Evolutionary conservation across 2,329 filamentous ascomycete genomes (phyloP).

Genomic region (Aspergillus sp.): DNA sequence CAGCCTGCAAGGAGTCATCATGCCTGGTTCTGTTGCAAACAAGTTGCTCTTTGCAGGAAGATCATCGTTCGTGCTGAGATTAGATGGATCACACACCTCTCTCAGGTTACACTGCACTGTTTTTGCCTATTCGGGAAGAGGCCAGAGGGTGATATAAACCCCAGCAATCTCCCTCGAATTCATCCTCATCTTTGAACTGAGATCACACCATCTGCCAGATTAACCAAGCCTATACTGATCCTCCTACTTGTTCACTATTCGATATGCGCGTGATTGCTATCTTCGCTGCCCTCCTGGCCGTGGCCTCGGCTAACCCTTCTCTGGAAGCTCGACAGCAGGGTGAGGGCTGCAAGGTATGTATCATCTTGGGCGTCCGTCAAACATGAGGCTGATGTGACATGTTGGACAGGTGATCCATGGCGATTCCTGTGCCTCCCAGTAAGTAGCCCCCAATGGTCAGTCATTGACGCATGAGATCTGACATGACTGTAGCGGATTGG

Average conservation of each 20-base stretch:
- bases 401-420: slow-evolving; percentile 3
- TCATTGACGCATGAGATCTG: not conserved
- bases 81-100: not conserved
- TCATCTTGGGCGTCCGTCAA: not conserved
- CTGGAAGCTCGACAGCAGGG: slow-evolving; percentile 13
- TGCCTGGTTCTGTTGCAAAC: too few species aligned
- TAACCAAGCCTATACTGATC: not conserved
- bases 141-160: not conserved
- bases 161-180: not conserved
- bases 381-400: not conserved
- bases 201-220: not conserved
- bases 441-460: not conserved
- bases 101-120: not conserved
- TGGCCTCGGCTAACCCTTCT: slow-evolving; percentile 10
- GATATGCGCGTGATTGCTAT: slow-evolving; percentile 10
- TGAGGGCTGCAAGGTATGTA: slow-evolving; percentile 7
- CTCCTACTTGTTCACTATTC: not conserved
- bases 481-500: slow-evolving; percentile 6
- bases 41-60: too few species aligned
- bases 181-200: not conserved
- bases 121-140: not conserved
- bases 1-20: too few species aligned
- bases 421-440: slow-evolving; percentile 6
- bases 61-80: too few species aligned
- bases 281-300: slow-evolving; percentile 6